phyloP scores from a whole-genome alignment of 148 eudicot genomes.

The Amaranthus palmeri region DNA sequence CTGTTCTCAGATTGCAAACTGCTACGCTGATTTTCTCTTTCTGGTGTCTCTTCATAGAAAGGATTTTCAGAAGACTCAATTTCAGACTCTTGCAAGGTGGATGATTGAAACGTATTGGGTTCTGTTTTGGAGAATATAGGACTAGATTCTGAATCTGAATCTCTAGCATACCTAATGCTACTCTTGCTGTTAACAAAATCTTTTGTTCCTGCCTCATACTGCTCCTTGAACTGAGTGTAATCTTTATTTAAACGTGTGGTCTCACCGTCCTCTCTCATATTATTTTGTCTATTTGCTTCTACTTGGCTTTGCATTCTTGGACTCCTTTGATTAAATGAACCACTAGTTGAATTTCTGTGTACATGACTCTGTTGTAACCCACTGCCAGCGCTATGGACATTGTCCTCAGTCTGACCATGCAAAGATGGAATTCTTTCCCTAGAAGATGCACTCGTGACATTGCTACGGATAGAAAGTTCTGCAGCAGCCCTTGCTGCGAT shows the following conservation, averaged over 20 bases:
- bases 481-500: slow-evolving; percentile 99
- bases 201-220: slow-evolving; percentile 13
- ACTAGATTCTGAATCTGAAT: slow-evolving; percentile 29
- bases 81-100: slow-evolving; percentile 27
- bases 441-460: slow-evolving; percentile 27
- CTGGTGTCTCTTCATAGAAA: slow-evolving; percentile 28
- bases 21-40: slow-evolving; percentile 14
- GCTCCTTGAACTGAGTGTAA: slow-evolving; percentile 21
- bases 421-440: slow-evolving; percentile 30
- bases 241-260: slow-evolving; percentile 15
- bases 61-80: slow-evolving; percentile 33
- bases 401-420: slow-evolving; percentile 28
- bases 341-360: slow-evolving; percentile 21
- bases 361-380: slow-evolving; percentile 24
- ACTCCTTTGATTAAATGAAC: slow-evolving; percentile 29
- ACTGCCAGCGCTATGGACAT: slow-evolving; percentile 17
- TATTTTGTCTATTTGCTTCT: slow-evolving; percentile 23
- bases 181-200: slow-evolving; percentile 20
- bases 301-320: slow-evolving; percentile 24
- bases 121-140: slow-evolving; percentile 31
- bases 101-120: slow-evolving; percentile 23
- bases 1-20: slow-evolving; percentile 14
- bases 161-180: slow-evolving; percentile 25
- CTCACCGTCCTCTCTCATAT: slow-evolving; percentile 22
- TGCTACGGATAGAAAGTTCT: slow-evolving; percentile 50